Percentiles rank a stretch among this genome's conserved stretches.
phyloP scores from a whole-genome alignment of 179 eudicot species.

The Silene coronaria region DNA sequence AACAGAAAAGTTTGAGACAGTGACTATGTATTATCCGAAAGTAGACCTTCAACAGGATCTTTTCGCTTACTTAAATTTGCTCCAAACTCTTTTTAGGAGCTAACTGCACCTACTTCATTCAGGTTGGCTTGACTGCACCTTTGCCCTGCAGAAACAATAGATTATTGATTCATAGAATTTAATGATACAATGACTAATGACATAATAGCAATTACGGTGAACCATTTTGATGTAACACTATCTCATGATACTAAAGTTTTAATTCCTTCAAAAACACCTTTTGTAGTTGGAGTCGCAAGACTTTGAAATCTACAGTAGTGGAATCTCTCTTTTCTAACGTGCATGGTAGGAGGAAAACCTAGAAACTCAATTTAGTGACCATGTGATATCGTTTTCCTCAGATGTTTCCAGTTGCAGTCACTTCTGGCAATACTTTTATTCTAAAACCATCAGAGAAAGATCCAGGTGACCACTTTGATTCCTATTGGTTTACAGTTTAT shows the following conservation, averaged over 20 bases:
- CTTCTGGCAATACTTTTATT: conserved; percentile 86
- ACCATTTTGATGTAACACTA: conserved; percentile 3
- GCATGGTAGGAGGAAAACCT: background rate
- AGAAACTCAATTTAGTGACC: conserved; percentile 10
- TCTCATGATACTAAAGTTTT: background rate
- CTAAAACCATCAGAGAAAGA: conserved; percentile 94
- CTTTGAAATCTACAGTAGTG: background rate
- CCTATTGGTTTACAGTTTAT: conserved; percentile 1
- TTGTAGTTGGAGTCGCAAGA: background rate
- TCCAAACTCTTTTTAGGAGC: background rate
- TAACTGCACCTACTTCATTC: background rate
- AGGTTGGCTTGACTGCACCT: background rate
- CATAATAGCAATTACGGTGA: conserved; percentile 1
- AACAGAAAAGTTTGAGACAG: background rate
- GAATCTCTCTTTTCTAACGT: background rate
- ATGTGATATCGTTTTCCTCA: conserved; percentile 28
- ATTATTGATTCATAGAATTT: background rate
- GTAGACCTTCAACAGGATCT: background rate
- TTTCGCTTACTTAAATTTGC: background rate
- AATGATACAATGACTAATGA: background rate
- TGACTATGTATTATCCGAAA: background rate
- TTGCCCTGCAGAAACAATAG: background rate
- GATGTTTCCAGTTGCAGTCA: conserved; percentile 95
- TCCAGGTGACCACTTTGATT: conserved; percentile 55
- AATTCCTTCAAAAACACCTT: background rate